Evolutionary conservation across 1,139 yeast species (phyloP).

Genomic region (Yamadazyma mexicana): DNA sequence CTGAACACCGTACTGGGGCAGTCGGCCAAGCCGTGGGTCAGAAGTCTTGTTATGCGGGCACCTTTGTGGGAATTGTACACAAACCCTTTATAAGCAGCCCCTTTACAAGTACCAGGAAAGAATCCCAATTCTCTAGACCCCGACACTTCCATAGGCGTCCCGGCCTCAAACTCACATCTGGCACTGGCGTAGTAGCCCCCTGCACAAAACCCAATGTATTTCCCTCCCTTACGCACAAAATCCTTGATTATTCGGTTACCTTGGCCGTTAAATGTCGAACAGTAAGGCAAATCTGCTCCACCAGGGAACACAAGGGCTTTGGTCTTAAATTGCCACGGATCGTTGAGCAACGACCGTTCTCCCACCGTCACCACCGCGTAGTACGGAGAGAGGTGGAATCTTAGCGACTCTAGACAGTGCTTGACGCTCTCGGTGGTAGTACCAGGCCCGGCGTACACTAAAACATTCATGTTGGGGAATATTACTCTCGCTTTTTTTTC

Average conservation of each 20-base stretch:
- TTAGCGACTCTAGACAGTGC: constrained; percentile 75
- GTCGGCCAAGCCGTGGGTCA: constrained; percentile 28
- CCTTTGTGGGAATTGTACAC: constrained; percentile 76
- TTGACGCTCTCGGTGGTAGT: constrained; percentile 84
- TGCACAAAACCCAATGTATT: constrained; percentile 88
- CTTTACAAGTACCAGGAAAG: constrained; percentile 80
- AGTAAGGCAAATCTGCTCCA: constrained; percentile 91
- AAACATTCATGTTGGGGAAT: constrained; percentile 59
- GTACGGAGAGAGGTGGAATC: constrained; percentile 77
- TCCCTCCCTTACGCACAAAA: constrained; percentile 78
- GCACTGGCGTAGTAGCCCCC: constrained; percentile 88
- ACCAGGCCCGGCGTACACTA: constrained; percentile 84
- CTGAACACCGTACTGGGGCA: constrained; percentile 25
- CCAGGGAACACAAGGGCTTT: constrained; percentile 87
- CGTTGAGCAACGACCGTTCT: constrained; percentile 60
- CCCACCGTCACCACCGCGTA: constrained; percentile 82
- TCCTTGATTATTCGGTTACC: constrained; percentile 62
- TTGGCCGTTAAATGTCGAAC: constrained; percentile 66
- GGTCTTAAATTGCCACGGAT: constrained; percentile 88
- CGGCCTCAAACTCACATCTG: constrained; percentile 80
- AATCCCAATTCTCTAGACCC: constrained; percentile 81
- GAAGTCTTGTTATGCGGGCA: constrained; percentile 57
- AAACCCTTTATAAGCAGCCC: constrained; percentile 81
- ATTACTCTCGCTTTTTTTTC: background rate
- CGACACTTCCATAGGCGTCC: constrained; percentile 74